phyloP scores from a whole-genome alignment of 768 basidiomycete species.

The Lactifluus pinguis region DNA sequence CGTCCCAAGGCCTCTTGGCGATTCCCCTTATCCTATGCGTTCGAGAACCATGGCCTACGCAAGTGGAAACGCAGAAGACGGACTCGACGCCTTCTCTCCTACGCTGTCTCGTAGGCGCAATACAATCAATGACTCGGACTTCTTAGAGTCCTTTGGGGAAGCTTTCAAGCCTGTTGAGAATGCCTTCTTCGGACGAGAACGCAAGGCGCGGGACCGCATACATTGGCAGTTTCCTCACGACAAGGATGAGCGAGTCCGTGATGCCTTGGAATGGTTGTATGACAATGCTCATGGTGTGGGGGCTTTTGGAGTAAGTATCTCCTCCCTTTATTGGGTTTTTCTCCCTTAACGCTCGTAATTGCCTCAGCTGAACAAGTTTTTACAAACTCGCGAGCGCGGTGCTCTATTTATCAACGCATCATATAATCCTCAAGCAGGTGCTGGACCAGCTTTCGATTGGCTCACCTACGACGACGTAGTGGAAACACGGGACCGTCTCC shows the following conservation, averaged over 20 bases:
- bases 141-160: conserved; percentile 14
- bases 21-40: conserved; percentile 15
- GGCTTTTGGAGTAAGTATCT: conserved; percentile 18
- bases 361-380: conserved; percentile 16
- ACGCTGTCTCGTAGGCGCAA: conserved; percentile 4
- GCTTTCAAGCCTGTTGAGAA: conserved; percentile 8
- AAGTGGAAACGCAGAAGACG: not conserved
- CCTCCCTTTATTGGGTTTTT: not conserved
- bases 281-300: conserved; percentile 9
- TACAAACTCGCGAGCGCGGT: conserved; percentile 19
- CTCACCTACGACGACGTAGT: conserved; percentile 15
- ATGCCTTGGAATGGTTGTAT: conserved; percentile 16
- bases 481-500: conserved; percentile 16
- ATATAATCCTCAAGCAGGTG: not conserved
- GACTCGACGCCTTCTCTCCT: conserved; percentile 6
- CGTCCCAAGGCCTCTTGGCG: not conserved
- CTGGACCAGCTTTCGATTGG: conserved; percentile 16
- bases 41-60: conserved; percentile 21
- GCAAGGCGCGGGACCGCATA: conserved; percentile 20
- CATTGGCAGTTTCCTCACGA: conserved; percentile 20
- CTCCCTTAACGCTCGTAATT: not conserved
- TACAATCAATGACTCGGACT: conserved; percentile 6
- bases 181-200: conserved; percentile 20
- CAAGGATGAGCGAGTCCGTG: conserved; percentile 18
- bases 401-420: conserved; percentile 19